Conservation (phyloP, 306 rosid species). For the Pyrus bretschneideri region DNA sequence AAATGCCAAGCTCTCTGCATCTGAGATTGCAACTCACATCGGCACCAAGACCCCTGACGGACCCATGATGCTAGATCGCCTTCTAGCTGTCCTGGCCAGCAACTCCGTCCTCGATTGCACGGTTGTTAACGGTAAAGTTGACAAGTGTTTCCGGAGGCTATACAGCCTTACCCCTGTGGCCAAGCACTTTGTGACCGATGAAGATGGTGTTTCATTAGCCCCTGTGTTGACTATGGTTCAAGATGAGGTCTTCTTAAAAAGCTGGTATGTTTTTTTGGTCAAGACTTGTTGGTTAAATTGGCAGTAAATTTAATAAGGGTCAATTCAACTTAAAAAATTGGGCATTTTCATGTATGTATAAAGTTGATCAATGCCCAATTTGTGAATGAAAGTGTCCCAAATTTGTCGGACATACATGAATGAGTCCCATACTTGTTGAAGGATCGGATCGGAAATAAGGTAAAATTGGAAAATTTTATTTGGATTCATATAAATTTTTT, state of each 20-base stretch:
- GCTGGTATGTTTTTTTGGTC: background rate
- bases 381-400: too few species aligned
- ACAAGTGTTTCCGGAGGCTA: constrained; percentile 9
- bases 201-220: constrained; percentile 38
- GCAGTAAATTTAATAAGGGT: too few species aligned
- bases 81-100: constrained; percentile 36
- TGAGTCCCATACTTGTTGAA: background rate
- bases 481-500: too few species aligned
- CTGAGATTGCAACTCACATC: constrained; percentile 27
- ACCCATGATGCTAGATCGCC: constrained; percentile 44
- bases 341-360: background rate
- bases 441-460: background rate
- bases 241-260: constrained; percentile 25
- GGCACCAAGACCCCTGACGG: constrained; percentile 31
- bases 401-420: background rate
- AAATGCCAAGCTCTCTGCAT: constrained; percentile 20
- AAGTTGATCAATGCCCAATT: too few species aligned
- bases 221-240: constrained; percentile 20
- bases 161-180: constrained; percentile 32
- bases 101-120: constrained; percentile 39
- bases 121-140: background rate
- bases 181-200: constrained; percentile 22
- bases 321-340: background rate
- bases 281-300: too few species aligned
- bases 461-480: too few species aligned